Evolutionary conservation across 441 rosid genomes (phyloP), one percentile per base, ranked within the genome.

Genomic region (Breynia disticha): DNA sequence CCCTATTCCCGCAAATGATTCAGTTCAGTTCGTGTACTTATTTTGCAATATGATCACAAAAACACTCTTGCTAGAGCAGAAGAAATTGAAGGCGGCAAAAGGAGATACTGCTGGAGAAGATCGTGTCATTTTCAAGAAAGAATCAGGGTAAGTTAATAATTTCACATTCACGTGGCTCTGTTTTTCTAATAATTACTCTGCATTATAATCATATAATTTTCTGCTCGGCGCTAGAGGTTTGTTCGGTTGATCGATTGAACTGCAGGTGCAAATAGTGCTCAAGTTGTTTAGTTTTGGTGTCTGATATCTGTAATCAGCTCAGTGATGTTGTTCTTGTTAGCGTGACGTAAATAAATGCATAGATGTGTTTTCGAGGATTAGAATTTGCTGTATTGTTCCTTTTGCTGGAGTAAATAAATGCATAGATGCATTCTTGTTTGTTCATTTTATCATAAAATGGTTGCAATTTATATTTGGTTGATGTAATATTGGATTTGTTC

Each of bases 31-130:
- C 58, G 97, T 94, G 39, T 94, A 89, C 69, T 74, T 94, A 81
- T 82, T 89, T 54, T 89, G 97, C 58, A 94, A 94, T 70, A 75
- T 94, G 76, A 89, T 94, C 32, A 89, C 99, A 1, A 94, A 89
- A 71, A 79, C 90, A 17, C 72, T 89, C 54, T 74, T 85, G 69
- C 71, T 72, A 4, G 97, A 93, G 79, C 79, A 80, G 79, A 80
- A 76, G 86, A 82, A 73, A 65, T 50, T 56, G 75, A 59, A 60
- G 55, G 66, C 44, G 20, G 55, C 44, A 50, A 52, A 61, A 52
- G 77, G 62, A 19, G 66, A 71, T 52, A 70, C 51, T 54, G 66
- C 48, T 7, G 61, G 52, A 46, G 79, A 65, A 20, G 77, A 65
- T 61, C 65, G 38, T 5, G 48, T 35, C 45, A 22, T 46, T 53